Base-by-base conservation (phyloP, 768 basidiomycete genomes). In the Boletus insuetus region DNA sequence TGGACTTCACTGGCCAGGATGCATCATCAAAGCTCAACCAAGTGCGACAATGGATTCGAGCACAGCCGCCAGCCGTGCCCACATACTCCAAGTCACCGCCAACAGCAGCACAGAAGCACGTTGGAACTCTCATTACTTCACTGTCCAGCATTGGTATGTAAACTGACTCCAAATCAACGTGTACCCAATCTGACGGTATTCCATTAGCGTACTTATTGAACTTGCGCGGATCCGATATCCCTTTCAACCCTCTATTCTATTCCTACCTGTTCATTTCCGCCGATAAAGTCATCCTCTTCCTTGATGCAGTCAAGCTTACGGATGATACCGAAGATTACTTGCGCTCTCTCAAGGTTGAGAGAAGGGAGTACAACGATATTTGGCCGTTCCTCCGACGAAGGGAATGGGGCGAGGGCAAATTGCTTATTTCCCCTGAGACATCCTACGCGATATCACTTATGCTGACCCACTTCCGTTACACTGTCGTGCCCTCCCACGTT, bases 181-280 rank as follows among this genome's bases (percentile, higher is more conserved):
- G 39, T 44, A 16, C 6, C 24, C 16, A 24, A 24, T 20, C 34
- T 59, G 32, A 55, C 46, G 63, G 32, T 37, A 49, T 53, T 32
- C 32, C 43, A 22, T 31, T 73, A 83, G 96, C 96, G 0, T 97
- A 92, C 76, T 64, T 90, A 3, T 76, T 98, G 34, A 98, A 98
- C 66, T 75, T 95, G 51, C 87, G 96, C 46, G 95, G 94, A 35
- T 80, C 83, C 3, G 95, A 98, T 64, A 86, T 98, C 45, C 91
- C 92, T 0, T 91, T 85, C 77, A 94, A 92, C 67, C 96, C 96
- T 0, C 81, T 98, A 10, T 96, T 97, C 75, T 89, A 89, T 49
- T 82, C 89, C 0, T 98, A 96, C 66, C 73, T 95, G 19, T 90
- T 86, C 63, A 78, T 98, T 39, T 80, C 85, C 4, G 67, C 82